phyloP scores from a whole-genome alignment of 768 basidiomycete species.

The Glaciozyma antarctica region DNA sequence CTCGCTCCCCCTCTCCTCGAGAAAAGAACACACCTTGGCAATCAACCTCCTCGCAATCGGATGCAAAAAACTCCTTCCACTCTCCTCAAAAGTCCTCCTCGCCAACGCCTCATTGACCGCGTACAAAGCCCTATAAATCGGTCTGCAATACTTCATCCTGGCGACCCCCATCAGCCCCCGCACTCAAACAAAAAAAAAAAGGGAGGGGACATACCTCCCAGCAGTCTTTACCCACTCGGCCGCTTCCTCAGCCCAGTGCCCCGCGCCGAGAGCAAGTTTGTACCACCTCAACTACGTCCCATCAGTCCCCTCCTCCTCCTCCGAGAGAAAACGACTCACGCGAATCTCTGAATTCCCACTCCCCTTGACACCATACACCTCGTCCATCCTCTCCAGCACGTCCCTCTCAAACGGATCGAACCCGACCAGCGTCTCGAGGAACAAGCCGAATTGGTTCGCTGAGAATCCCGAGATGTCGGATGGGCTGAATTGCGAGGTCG shows the following conservation, averaged over 20 bases:
- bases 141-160: conserved; percentile 18
- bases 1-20: background rate
- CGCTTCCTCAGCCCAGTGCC: conserved; percentile 39
- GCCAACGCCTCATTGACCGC: conserved; percentile 39
- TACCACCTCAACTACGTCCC: conserved; percentile 31
- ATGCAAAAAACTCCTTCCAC: conserved; percentile 39
- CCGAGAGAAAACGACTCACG: conserved; percentile 25
- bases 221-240: conserved; percentile 23
- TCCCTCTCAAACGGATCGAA: conserved; percentile 20
- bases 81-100: conserved; percentile 39
- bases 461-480: conserved; percentile 37
- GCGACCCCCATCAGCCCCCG: no score
- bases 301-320: conserved; percentile 5
- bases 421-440: conserved; percentile 39
- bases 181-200: background rate
- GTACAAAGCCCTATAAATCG: conserved; percentile 32
- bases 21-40: conserved; percentile 29
- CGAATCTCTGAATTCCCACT: conserved; percentile 40
- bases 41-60: conserved; percentile 40
- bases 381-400: conserved; percentile 22
- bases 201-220: background rate
- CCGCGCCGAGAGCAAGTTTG: conserved; percentile 33
- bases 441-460: conserved; percentile 41
- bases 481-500: conserved; percentile 32
- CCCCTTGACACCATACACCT: conserved; percentile 37